Base-by-base conservation (phyloP, 352 stramenopile genomes). In the Phytophthora pinifolia region DNA sequence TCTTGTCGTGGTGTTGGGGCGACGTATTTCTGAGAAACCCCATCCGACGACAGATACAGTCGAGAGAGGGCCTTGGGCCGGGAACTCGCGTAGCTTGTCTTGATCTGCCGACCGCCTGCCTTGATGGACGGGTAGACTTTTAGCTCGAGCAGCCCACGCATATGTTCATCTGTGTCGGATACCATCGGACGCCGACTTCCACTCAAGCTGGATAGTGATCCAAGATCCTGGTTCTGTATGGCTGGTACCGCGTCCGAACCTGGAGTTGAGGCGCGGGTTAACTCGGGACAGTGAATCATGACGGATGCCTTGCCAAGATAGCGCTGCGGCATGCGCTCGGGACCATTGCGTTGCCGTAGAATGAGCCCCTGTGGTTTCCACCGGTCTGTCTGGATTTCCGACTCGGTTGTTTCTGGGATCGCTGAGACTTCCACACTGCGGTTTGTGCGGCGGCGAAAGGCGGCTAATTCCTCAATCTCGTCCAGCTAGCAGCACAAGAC, bases 331-430 rank as follows among this genome's bases (percentile, higher is more conserved):
- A 87, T 82, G n/a, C 76, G 64, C 20, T 89, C 70, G 2, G 69
- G 64, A 4, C 70, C 74, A 57, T 92, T 92, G 4, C 82, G 79
- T 33, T 92, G 79, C 6, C 77, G 73, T 33, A 92, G 48, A 38
- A 89, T 82, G 5, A 92, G 48, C n/a, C 82, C 82, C 44, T 84
- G 72, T 2, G 82, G 82, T 34, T 76, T 76, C 82, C 82, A 92
- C 9, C 64, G 66, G 49, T 92, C 82, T 0, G 82, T 92, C 49
- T 92, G 82, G 57, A 88, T 78, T 17, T 84, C 74, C 0, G 52
- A 59, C 20, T 92, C 79, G 3, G 43, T 65, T 6, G 64, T 71
- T 17, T 79, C 65, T 1, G 70, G 49, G 6, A 75, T 48, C 0
- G 64, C 79, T 7, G 71, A 83, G 18, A 87, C 67, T n/a, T 69